These are phyloP conservation scores for Hirschfeldia incana DNA, from an alignment of 345 rosid genomes.

Conservation along the genomic window DNA sequence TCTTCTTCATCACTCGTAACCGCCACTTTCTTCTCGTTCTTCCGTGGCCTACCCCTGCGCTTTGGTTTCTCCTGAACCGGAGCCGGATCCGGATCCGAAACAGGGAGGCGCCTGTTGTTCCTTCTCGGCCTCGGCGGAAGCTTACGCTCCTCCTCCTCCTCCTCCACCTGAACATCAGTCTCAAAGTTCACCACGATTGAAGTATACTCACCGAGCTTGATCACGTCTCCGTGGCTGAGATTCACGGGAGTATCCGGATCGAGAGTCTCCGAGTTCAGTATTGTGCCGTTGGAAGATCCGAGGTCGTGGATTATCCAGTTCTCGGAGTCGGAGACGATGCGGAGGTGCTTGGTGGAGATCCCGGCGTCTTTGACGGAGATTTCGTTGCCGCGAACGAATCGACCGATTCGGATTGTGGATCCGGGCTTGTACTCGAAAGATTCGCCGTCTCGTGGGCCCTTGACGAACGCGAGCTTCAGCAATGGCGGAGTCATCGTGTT, in stretches of 20 bases:
- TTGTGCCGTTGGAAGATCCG: constrained; percentile 84
- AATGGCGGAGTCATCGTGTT: constrained; percentile 46
- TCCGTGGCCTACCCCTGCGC: constrained; percentile 25
- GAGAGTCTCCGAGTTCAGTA: constrained; percentile 49
- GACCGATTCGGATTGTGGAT: constrained; percentile 61
- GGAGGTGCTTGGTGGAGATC: constrained; percentile 76
- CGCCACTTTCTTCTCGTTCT: constrained; percentile 16
- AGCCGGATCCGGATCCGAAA: constrained; percentile 27
- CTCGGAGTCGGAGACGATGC: constrained; percentile 54
- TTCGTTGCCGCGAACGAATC: constrained; percentile 72
- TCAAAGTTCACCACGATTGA: constrained; percentile 50
- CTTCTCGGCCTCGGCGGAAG: constrained; percentile 44
- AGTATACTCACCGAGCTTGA: constrained; percentile 77
- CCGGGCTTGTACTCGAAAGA: constrained; percentile 53
- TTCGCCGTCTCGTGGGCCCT: constrained; percentile 78
- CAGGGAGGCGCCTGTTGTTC: constrained; percentile 39
- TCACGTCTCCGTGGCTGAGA: constrained; percentile 57
- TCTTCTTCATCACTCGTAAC: neutral
- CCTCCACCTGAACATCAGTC: constrained; percentile 15
- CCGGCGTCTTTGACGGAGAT: constrained; percentile 70
- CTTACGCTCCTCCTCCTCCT: neutral
- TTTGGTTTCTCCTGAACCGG: constrained; percentile 24
- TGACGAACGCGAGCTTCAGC: constrained; percentile 49
- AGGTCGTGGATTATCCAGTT: constrained; percentile 72
- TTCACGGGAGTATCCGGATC: constrained; percentile 43